Evolutionary conservation across 768 basidiomycete species (phyloP).

Genomic region (Leccinum olivaceopallidum): DNA sequence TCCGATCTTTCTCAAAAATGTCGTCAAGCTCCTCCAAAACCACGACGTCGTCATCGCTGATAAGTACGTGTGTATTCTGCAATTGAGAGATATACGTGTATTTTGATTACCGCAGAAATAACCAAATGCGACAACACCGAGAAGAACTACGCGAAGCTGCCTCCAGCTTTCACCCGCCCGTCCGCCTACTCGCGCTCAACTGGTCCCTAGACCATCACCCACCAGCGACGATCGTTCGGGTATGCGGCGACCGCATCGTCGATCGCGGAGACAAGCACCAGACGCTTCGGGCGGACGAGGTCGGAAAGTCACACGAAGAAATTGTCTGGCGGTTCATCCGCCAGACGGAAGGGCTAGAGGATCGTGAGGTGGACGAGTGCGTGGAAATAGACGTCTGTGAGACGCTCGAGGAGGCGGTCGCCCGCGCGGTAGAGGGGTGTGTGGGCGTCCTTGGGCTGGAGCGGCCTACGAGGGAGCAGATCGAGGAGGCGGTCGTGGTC

Average conservation of each 20-base stretch:
- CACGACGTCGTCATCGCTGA: slow-evolving; percentile 90
- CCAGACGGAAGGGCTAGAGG: slow-evolving; percentile 58
- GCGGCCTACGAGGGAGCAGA: slow-evolving; percentile 52
- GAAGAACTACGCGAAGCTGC: slow-evolving; percentile 59
- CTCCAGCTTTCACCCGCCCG: slow-evolving; percentile 45
- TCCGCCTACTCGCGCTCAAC: slow-evolving; percentile 78
- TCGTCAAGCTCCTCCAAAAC: slow-evolving; percentile 55
- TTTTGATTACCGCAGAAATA: slow-evolving; percentile 59
- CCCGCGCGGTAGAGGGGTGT: slow-evolving; percentile 58
- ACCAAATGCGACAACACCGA: slow-evolving; percentile 85
- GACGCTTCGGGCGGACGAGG: slow-evolving; percentile 60
- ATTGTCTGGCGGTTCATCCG: slow-evolving; percentile 82
- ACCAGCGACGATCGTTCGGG: slow-evolving; percentile 62
- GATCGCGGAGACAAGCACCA: slow-evolving; percentile 86
- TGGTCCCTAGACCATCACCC: slow-evolving; percentile 64
- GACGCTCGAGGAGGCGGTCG: slow-evolving; percentile 52
- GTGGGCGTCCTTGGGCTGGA: slow-evolving; percentile 54
- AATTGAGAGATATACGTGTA: background rate
- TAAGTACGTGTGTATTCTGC: slow-evolving; percentile 52
- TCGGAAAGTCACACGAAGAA: slow-evolving; percentile 63
- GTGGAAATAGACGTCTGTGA: slow-evolving; percentile 69
- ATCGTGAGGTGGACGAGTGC: slow-evolving; percentile 61
- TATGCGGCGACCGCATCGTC: slow-evolving; percentile 76
- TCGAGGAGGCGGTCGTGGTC: slow-evolving; percentile 45
- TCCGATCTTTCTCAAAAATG: slow-evolving; percentile 70